Base-by-base conservation (phyloP, 1,284 basidiomycete genomes). In the Gymnopus androsaceus region DNA sequence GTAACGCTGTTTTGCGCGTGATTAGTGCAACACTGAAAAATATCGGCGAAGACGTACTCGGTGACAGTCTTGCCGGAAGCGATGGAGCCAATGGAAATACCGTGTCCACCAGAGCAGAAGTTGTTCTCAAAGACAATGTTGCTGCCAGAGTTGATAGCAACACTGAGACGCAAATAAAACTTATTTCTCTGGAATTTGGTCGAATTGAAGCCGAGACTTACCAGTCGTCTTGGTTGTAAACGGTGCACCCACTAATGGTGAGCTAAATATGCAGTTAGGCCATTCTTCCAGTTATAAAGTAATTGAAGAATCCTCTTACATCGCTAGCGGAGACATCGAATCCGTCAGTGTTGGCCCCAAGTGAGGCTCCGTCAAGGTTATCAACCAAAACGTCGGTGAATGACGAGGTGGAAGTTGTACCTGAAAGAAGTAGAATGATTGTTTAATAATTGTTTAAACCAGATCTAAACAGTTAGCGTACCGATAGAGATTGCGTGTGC, bases 131-230 rank as follows among this genome's bases (percentile, higher is more conserved):
- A 77, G 44, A 72, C 55, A 48, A 84, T 78, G 64, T 78, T 79
- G 40, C 67, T 66, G 14, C 81, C 82, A 21, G 63, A 63, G 62
- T 80, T 81, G 63, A 83, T 78, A 8, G 82, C 78, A 33, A 84
- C 59, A 58, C 48, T 48, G 11, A 25, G n/a, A 12, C 9, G 1
- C 19, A 28, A 25, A 8, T 31, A 30, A 33, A 27, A 2, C 7
- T 19, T 19, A 5, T 17, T 27, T 3, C 3, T 31, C 9, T 27
- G 14, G 5, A 9, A n/a, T 4, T 17, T 28, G 9, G 3, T 25
- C n/a, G 5, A 12, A 21, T 21, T 30, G 15, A 17, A 1, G 15
- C 14, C 9, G 34, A 1, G 11, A 36, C 46, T 23, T 21, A 48
- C 46, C 81, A 82, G 62, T 83, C 80, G 57, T 83, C 81, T 55